Conservation (phyloP, 805 yeast genomes). For the Myxozyma neotropica region DNA sequence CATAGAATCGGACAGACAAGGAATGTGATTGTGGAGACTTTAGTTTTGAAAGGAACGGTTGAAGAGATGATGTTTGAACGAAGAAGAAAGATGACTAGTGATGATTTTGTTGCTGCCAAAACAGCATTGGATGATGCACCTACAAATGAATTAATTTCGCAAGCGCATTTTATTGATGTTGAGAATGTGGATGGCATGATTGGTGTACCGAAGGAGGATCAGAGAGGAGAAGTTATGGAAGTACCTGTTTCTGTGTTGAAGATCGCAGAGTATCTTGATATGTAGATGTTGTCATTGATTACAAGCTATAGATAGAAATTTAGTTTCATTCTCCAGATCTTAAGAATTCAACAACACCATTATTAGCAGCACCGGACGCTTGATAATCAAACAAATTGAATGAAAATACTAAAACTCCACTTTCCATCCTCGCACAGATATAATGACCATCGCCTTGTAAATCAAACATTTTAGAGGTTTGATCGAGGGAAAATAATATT, state of each 20-base stretch:
- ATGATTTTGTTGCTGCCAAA: conserved; percentile 28
- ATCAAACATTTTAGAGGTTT: conserved; percentile 33
- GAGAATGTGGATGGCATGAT: not conserved
- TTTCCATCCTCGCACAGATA: conserved; percentile 33
- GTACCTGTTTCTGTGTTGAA: not conserved
- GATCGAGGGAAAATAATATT: conserved; percentile 30
- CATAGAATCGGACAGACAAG: conserved; percentile 71
- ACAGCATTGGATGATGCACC: conserved; percentile 30
- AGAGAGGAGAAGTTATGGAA: conserved; percentile 1
- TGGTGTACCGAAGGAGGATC: not conserved
- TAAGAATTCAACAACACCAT: conserved; percentile 11
- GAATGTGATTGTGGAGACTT: conserved; percentile 69
- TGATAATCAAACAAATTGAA: conserved; percentile 32
- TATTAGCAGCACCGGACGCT: conserved; percentile 11
- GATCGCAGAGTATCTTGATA: not conserved
- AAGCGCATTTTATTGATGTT: conserved; percentile 18
- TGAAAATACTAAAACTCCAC: conserved; percentile 29
- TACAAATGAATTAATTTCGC: conserved; percentile 18
- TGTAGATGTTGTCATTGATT: not conserved
- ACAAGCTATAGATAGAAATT: too few relatives aligned
- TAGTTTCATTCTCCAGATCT: not conserved
- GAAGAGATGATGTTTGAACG: conserved; percentile 66
- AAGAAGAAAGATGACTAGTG: conserved; percentile 25
- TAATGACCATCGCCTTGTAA: conserved; percentile 35
- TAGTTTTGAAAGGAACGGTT: conserved; percentile 61